Evolutionary conservation across 1,284 basidiomycete genomes (phyloP), one percentile per base, ranked within the genome.

Genomic region (Ceratobasidium sp.): DNA sequence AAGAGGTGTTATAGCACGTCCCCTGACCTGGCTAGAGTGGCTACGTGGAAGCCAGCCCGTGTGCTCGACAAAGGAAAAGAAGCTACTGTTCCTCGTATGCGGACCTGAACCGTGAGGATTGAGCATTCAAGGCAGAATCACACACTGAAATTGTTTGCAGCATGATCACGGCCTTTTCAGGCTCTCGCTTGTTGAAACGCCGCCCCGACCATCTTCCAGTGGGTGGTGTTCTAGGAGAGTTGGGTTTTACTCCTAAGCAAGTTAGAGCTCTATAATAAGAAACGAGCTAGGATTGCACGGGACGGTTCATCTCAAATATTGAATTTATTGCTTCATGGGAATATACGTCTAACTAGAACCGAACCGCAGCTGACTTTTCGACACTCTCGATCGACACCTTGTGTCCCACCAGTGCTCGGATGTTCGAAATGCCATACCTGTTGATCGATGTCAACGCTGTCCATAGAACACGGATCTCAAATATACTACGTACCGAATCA

Each of bases 361-460:
- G 87, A 17, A 97, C 94, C 15, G 95, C 94, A 0, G 94, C 87
- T 32, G 92, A 89, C 77, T 89, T 91, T 80, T 95, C 94, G 73
- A 97, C 91, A 71, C 85, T 86, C 72, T 94, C 94, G 75, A 96
- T 86, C 60, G 93, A 90, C 22, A 95, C 94, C 82, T 98, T 99
- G 84, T 99, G 97, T 13, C 97, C 97, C 58, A 99, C 93, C 52
- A 99, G 83, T 40, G 96, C 95, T 72, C 97, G 85, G 75, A 99
- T 99, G 78, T 99, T 98, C 79, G 90, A 96, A 78, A 99, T 96
- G 40, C 87, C 88, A 75, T 90, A 91, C 55, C 91, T 92, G 70
- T 2, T 69, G 43, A 53, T 57, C 25, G 53, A 35, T 52, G 69
- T 40, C 25, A n/a, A 38, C 62, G 15, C 15, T n/a, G 22, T 40